Conservation (phyloP, 805 yeast species). For the Gaillardinia entomophila region DNA sequence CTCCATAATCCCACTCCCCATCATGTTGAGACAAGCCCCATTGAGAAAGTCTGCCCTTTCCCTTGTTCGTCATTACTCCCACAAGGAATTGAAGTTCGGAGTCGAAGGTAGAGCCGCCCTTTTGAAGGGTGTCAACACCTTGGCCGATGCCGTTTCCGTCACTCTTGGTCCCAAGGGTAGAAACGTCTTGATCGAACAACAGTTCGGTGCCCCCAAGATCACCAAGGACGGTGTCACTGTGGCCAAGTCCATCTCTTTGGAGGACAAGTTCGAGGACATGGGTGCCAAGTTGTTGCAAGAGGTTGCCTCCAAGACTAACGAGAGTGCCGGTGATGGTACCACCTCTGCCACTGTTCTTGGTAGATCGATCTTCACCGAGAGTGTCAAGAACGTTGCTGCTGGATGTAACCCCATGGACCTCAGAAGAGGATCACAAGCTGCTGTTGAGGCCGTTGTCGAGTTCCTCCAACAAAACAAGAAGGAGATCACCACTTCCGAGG, state of each 20-base stretch:
- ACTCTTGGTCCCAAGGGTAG: slow-evolving; percentile 98
- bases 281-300: slow-evolving; percentile 95
- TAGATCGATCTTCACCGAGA: slow-evolving; percentile 90
- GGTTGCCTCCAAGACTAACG: slow-evolving; percentile 95
- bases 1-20: background rate
- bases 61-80: slow-evolving; percentile 50
- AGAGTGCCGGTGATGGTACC: slow-evolving; percentile 98
- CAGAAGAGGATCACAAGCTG: slow-evolving; percentile 95
- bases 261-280: slow-evolving; percentile 91
- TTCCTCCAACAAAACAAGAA: slow-evolving; percentile 81
- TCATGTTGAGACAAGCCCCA: slow-evolving; percentile 46
- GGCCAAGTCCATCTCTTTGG: slow-evolving; percentile 74
- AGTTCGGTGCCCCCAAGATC: slow-evolving; percentile 94
- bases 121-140: slow-evolving; percentile 86
- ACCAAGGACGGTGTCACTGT: slow-evolving; percentile 99
- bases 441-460: slow-evolving; percentile 87
- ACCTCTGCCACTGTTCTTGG: slow-evolving; percentile 96
- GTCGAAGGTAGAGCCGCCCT: slow-evolving; percentile 96
- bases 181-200: slow-evolving; percentile 93
- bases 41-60: slow-evolving; percentile 32
- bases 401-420: slow-evolving; percentile 99
- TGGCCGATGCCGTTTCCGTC: slow-evolving; percentile 94
- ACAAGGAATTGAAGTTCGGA: slow-evolving; percentile 94
- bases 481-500: slow-evolving; percentile 89
- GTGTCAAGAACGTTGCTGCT: slow-evolving; percentile 95